Conservation (phyloP, 2,329 filamentous ascomycete genomes). For the Trichoderma harzianum region DNA sequence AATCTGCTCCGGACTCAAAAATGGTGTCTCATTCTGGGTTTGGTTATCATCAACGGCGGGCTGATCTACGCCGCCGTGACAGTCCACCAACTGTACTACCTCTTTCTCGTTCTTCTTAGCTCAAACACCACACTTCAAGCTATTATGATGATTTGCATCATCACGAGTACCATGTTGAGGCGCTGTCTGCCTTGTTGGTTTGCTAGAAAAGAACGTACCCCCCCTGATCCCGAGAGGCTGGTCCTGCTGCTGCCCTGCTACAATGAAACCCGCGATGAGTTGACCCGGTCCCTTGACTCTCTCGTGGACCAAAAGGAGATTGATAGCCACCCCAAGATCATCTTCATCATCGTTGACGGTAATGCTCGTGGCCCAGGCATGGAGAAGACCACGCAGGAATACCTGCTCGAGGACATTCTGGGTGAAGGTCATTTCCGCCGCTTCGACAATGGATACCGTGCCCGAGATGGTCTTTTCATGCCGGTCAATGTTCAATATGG, state of each 20-base stretch:
- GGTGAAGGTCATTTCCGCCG: slow-evolving; percentile 31
- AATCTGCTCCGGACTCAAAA: slow-evolving; percentile 38
- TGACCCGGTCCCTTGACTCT: slow-evolving; percentile 44
- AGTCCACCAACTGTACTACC: slow-evolving; percentile 41
- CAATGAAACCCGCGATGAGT: slow-evolving; percentile 45
- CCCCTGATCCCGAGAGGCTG: slow-evolving; percentile 41
- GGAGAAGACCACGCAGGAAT: slow-evolving; percentile 46
- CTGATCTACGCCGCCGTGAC: slow-evolving; percentile 37
- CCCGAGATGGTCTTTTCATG: slow-evolving; percentile 46
- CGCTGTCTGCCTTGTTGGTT: slow-evolving; percentile 30
- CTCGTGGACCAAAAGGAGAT: slow-evolving; percentile 43
- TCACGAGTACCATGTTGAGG: slow-evolving; percentile 32
- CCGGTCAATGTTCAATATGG: slow-evolving; percentile 43
- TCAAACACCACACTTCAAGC: slow-evolving; percentile 44
- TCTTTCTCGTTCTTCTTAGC: slow-evolving; percentile 45
- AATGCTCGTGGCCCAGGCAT: slow-evolving; percentile 45
- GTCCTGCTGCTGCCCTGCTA: slow-evolving; percentile 48
- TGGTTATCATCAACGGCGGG: slow-evolving; percentile 33
- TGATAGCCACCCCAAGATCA: slow-evolving; percentile 39
- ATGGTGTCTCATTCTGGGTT: slow-evolving; percentile 37
- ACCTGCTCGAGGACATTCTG: slow-evolving; percentile 46
- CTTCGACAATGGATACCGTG: slow-evolving; percentile 44
- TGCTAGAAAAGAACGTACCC: slow-evolving; percentile 31
- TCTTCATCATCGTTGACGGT: slow-evolving; percentile 49
- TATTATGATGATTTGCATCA: slow-evolving; percentile 40